Percentiles rank a stretch among this genome's conserved stretches.
Conservation (phyloP, 805 yeast species). For the Monosporozyma siamensis region DNA sequence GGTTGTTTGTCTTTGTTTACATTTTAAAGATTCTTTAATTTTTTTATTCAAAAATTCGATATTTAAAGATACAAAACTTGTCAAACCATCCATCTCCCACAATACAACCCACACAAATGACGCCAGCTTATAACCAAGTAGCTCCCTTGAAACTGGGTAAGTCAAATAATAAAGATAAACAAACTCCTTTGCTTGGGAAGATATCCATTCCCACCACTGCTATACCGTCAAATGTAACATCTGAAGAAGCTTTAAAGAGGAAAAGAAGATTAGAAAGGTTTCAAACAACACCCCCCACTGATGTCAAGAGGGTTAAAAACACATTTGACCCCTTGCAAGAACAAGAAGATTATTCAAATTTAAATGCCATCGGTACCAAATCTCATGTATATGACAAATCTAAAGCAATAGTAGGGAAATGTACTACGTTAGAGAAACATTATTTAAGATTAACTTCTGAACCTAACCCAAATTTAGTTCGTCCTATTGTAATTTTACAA, state of each 20-base stretch:
- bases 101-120: not conserved
- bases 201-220: not conserved
- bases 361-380: constrained; percentile 25
- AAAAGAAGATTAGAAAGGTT: constrained; percentile 32
- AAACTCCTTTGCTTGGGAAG: not conserved
- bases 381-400: constrained; percentile 28
- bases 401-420: constrained; percentile 49
- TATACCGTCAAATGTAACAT: not conserved
- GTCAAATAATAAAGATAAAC: constrained; percentile 1
- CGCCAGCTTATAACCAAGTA: constrained; percentile 18
- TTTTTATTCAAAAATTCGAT: too few species aligned
- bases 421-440: constrained; percentile 59
- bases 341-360: constrained; percentile 19
- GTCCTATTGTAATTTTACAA: constrained; percentile 59
- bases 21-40: too few species aligned
- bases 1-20: too few species aligned
- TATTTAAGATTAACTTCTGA: constrained; percentile 83
- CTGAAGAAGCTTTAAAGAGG: constrained; percentile 22
- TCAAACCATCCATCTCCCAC: too few species aligned
- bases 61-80: too few species aligned
- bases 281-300: constrained; percentile 13
- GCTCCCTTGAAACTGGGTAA: constrained; percentile 20
- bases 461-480: constrained; percentile 74
- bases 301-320: constrained; percentile 1
- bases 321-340: constrained; percentile 9